Percentiles rank a stretch among this genome's conserved stretches.
phyloP scores from a whole-genome alignment of 345 rosid genomes.

The Citrus maxima region DNA sequence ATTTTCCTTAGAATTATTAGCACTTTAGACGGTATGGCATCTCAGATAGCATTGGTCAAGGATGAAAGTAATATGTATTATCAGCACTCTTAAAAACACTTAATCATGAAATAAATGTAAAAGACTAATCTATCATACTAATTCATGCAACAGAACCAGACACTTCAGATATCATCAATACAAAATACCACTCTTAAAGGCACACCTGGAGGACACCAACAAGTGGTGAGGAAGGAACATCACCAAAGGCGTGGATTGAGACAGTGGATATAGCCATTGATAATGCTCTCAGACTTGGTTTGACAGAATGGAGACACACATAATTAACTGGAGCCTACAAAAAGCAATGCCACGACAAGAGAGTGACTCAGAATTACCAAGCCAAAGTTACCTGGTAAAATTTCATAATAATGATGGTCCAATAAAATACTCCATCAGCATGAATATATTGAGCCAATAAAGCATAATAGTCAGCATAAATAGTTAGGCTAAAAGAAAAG shows the following conservation, averaged over 20 bases:
- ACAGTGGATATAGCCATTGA: constrained; percentile 96
- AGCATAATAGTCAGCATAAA: neutral
- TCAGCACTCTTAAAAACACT: neutral
- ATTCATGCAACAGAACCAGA: neutral
- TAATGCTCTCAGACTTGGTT: constrained; percentile 84
- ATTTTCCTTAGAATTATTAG: neutral
- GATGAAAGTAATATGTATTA: neutral
- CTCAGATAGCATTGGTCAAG: neutral
- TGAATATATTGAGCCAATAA: neutral
- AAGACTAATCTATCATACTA: neutral
- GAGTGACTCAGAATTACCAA: neutral
- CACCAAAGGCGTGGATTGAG: constrained; percentile 89
- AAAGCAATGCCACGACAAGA: constrained; percentile 7
- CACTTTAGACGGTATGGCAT: neutral
- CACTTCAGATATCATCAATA: neutral
- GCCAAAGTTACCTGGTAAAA: neutral
- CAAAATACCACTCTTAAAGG: neutral
- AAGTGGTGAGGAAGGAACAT: constrained; percentile 98
- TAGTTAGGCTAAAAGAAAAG: neutral
- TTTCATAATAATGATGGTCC: neutral
- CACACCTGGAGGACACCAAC: constrained; percentile 88
- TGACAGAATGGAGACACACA: constrained; percentile 86
- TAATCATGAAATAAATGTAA: neutral
- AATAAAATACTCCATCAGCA: neutral
- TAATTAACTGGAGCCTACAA: constrained; percentile 92